phyloP scores from a whole-genome alignment of 345 rosid genomes.

The Cardamine resedifolia region DNA sequence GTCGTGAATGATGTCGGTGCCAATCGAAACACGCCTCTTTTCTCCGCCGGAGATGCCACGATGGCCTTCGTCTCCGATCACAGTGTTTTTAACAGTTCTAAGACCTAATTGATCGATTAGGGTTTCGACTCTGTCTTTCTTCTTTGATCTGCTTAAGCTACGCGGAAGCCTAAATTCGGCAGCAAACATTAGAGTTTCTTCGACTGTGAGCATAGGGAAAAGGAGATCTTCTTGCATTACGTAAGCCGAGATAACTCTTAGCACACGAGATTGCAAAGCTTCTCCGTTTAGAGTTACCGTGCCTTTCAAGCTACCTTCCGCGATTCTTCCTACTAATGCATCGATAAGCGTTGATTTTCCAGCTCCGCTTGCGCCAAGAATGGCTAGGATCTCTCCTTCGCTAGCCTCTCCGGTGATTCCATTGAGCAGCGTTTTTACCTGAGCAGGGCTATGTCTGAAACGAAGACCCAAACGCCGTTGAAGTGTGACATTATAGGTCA shows the following conservation, averaged over 20 bases:
- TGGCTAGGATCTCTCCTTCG: conserved; percentile 74
- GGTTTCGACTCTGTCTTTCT: conserved; percentile 61
- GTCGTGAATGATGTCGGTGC: conserved; percentile 81
- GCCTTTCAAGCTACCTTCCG: conserved; percentile 73
- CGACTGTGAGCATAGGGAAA: conserved; percentile 73
- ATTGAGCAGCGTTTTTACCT: conserved; percentile 34
- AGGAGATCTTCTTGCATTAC: conserved; percentile 96
- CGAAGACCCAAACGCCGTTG: conserved; percentile 34
- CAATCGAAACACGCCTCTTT: conserved; percentile 72
- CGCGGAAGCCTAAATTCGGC: conserved; percentile 86
- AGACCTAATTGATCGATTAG: conserved; percentile 77
- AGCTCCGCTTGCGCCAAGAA: conserved; percentile 88
- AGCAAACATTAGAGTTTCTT: conserved; percentile 81
- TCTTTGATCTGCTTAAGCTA: conserved; percentile 59
- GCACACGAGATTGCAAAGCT: conserved; percentile 33
- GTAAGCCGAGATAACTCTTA: conserved; percentile 81
- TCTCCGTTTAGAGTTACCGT: conserved; percentile 69
- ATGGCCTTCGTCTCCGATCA: conserved; percentile 75
- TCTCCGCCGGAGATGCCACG: conserved; percentile 65
- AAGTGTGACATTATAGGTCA: conserved; percentile 26
- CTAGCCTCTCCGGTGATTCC: conserved; percentile 72
- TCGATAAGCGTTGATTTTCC: conserved; percentile 91
- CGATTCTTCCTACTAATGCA: conserved; percentile 79
- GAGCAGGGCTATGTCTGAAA: conserved; percentile 22
- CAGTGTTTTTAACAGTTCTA: conserved; percentile 53